Conservation (phyloP, 805 yeast species). For the Kodamaea jinghongensis region DNA sequence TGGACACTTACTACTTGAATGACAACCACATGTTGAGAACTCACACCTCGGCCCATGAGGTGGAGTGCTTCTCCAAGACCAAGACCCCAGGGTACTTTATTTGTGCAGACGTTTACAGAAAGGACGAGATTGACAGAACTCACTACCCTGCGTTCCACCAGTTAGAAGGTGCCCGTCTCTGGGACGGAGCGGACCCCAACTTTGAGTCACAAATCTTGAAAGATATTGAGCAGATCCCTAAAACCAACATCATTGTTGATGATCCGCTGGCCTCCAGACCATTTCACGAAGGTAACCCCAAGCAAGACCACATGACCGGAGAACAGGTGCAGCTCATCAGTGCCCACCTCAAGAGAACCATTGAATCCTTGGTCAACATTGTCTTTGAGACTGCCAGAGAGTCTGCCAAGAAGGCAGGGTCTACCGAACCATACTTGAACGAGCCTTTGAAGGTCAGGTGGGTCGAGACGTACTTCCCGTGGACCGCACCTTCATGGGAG, state of each 20-base stretch:
- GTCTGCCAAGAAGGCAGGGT: slow-evolving; percentile 60
- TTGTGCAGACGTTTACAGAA: slow-evolving; percentile 92
- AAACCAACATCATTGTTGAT: slow-evolving; percentile 67
- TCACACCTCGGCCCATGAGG: slow-evolving; percentile 96
- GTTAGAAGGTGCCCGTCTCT: slow-evolving; percentile 91
- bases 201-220: slow-evolving; percentile 36
- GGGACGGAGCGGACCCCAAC: slow-evolving; percentile 54
- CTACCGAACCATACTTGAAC: slow-evolving; percentile 53
- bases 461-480: slow-evolving; percentile 95
- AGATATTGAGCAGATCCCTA: slow-evolving; percentile 67
- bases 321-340: slow-evolving; percentile 67
- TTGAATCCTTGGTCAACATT: slow-evolving; percentile 78
- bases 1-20: slow-evolving; percentile 91
- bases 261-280: slow-evolving; percentile 56
- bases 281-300: slow-evolving; percentile 65
- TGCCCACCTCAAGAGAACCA: slow-evolving; percentile 77
- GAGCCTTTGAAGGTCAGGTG: slow-evolving; percentile 86
- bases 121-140: slow-evolving; percentile 93
- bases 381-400: slow-evolving; percentile 72
- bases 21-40: slow-evolving; percentile 73
- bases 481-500: slow-evolving; percentile 99
- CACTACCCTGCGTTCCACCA: slow-evolving; percentile 98
- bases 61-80: slow-evolving; percentile 68
- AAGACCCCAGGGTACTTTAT: slow-evolving; percentile 85
- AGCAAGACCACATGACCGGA: slow-evolving; percentile 72